These are phyloP conservation scores for Gnetum montanum DNA, from an alignment of 75 land plant genomes.

Conservation along the genomic window DNA sequence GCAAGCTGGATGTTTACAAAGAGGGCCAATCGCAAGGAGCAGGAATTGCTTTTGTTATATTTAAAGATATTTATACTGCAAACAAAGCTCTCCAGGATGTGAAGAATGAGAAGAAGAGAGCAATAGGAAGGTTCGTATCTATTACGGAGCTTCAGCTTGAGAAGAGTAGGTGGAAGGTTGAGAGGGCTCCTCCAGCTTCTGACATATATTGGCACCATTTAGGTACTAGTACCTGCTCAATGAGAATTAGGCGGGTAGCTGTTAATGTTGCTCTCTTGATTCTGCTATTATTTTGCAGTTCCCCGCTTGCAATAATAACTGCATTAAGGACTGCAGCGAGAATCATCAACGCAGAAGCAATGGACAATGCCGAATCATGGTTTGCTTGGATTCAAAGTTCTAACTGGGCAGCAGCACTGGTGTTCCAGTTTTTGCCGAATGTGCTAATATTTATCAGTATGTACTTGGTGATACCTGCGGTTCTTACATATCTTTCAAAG, in stretches of 20 bases:
- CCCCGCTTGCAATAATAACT: constrained; percentile 71
- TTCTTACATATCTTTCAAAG: constrained; percentile 62
- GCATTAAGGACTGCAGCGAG: constrained; percentile 64
- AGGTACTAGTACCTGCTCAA: constrained; percentile 48
- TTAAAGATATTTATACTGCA: constrained; percentile 68
- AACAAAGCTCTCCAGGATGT: constrained; percentile 76
- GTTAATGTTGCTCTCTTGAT: constrained; percentile 59
- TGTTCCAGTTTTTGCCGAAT: constrained; percentile 82
- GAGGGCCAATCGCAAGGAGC: constrained; percentile 72
- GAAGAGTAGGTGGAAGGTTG: constrained; percentile 72
- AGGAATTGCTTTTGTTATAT: constrained; percentile 80
- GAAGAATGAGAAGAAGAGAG: constrained; percentile 36
- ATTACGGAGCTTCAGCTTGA: constrained; percentile 58
- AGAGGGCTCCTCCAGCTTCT: constrained; percentile 73
- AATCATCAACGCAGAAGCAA: constrained; percentile 69
- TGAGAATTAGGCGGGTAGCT: constrained; percentile 41
- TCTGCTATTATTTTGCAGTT: constrained; percentile 70
- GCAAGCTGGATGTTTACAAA: constrained; percentile 36
- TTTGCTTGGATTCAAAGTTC: constrained; percentile 67
- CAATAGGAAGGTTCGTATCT: constrained; percentile 50
- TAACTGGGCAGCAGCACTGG: constrained; percentile 55
- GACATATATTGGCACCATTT: constrained; percentile 91
- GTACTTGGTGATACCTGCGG: constrained; percentile 76
- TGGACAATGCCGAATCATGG: constrained; percentile 72
- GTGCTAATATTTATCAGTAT: constrained; percentile 79